These are phyloP conservation scores for Calocybe indica DNA, from an alignment of 768 basidiomycete genomes.

Conservation along the genomic window DNA sequence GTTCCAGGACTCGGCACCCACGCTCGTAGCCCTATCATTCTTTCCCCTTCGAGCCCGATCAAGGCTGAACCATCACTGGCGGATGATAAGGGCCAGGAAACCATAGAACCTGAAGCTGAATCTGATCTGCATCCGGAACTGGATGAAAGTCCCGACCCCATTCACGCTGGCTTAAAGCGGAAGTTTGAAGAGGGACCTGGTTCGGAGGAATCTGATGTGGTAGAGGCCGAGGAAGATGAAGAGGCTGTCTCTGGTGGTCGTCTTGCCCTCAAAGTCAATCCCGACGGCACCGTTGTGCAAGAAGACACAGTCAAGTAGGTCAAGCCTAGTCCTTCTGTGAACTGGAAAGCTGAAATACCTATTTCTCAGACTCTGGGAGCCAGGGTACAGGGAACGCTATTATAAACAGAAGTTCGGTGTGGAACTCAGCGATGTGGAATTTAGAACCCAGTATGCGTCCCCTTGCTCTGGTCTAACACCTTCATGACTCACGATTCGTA, in stretches of 20 bases:
- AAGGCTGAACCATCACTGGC: slow-evolving; percentile 8
- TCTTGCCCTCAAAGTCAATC: slow-evolving; percentile 67
- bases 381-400: slow-evolving; percentile 93
- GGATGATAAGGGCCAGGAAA: slow-evolving; percentile 19
- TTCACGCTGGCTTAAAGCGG: slow-evolving; percentile 33
- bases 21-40: slow-evolving; percentile 3
- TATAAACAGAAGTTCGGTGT: slow-evolving; percentile 91
- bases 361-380: slow-evolving; percentile 77
- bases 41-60: slow-evolving; percentile 1
- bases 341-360: slow-evolving; percentile 2
- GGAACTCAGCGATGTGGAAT: slow-evolving; percentile 60
- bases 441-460: slow-evolving; percentile 60
- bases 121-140: slow-evolving; percentile 1
- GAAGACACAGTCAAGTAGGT: slow-evolving; percentile 88
- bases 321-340: slow-evolving; percentile 1
- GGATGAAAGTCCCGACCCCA: slow-evolving; percentile 10
- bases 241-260: slow-evolving; percentile 34
- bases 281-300: slow-evolving; percentile 93
- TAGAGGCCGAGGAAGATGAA: slow-evolving; percentile 46
- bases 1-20: slow-evolving; percentile 33
- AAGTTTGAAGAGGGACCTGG: slow-evolving; percentile 43
- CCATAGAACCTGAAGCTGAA: slow-evolving; percentile 25
- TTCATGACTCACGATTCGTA: slow-evolving; percentile 22
- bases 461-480: background rate
- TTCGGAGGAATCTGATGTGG: slow-evolving; percentile 32